A percentile compares a stretch with the other conserved stretches of the same genome.
Evolutionary conservation across 345 rosid genomes (phyloP).

Genomic region (Ricinus communis): DNA sequence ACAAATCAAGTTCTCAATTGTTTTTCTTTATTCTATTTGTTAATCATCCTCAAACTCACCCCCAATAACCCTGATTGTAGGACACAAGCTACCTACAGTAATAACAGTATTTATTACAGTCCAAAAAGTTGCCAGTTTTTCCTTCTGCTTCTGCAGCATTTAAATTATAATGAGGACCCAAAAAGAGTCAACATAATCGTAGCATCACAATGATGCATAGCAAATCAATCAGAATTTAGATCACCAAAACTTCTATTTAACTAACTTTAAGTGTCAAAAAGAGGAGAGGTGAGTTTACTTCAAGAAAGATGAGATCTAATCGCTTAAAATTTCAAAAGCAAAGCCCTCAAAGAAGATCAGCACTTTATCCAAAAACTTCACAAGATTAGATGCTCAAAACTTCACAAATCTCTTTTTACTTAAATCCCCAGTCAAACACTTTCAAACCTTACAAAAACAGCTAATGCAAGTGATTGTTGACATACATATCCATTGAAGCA

Average conservation of each 20-base stretch:
- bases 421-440: background rate
- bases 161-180: background rate
- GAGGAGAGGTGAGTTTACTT: background rate
- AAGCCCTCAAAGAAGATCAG: background rate
- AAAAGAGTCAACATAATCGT: background rate
- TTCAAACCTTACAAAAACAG: conserved; percentile 4
- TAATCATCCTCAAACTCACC: no score
- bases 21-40: no score
- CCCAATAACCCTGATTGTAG: no score
- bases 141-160: background rate
- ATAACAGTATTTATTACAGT: no score
- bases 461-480: background rate
- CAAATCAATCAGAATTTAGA: background rate
- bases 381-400: background rate
- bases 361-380: background rate
- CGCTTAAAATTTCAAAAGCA: background rate
- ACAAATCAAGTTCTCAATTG: background rate
- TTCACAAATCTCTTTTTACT: background rate
- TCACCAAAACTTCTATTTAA: conserved; percentile 4
- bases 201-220: background rate
- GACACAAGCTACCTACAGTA: background rate
- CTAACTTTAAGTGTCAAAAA: no score
- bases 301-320: background rate
- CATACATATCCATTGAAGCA: background rate
- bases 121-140: no score